Evolutionary conservation across 1,139 yeast genomes (phyloP), one percentile per base, ranked within the genome.

Genomic region (Magnusiomyces fungicola): DNA sequence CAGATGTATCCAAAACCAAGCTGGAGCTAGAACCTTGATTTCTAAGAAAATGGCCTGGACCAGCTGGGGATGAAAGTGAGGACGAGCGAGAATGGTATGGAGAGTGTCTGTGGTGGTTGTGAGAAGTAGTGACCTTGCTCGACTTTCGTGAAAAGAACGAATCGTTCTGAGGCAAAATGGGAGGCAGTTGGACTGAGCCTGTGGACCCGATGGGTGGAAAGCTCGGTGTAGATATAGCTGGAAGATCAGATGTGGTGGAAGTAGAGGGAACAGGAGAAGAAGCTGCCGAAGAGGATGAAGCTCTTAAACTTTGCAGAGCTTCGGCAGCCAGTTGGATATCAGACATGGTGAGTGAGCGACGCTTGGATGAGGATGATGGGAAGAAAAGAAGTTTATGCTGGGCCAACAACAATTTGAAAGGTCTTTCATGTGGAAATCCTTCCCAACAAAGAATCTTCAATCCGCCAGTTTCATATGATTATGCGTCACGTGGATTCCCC

Each of bases 311-410:
- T 24, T 51, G 48, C 7, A 51, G 47, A 12, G 54, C 54, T 37
- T 51, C 54, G 29, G 54, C 54, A 14, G 54, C 54, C 6, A 49
- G 39, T 23, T 46, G 52, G 19, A 49, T 34, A 23, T 51, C 54
- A n/a, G 43, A 16, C 43, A 45, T 37, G 25, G 3, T 37, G n/a
- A n/a, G n/a, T n/a, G n/a, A n/a, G n/a, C n/a, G n/a, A n/a, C n/a
- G n/a, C n/a, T n/a, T n/a, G n/a, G n/a, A n/a, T n/a, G n/a, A n/a
- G n/a, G n/a, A n/a, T n/a, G n/a, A n/a, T n/a, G n/a, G n/a, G n/a
- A n/a, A n/a, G n/a, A n/a, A n/a, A n/a, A n/a, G n/a, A n/a, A n/a
- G n/a, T n/a, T n/a, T n/a, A n/a, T n/a, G n/a, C n/a, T n/a, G n/a
- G n/a, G n/a, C n/a, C n/a, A n/a, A n/a, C n/a, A n/a, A n/a, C n/a